Conservation (phyloP, 1,284 basidiomycete genomes). For the Ganoderma sinense region DNA sequence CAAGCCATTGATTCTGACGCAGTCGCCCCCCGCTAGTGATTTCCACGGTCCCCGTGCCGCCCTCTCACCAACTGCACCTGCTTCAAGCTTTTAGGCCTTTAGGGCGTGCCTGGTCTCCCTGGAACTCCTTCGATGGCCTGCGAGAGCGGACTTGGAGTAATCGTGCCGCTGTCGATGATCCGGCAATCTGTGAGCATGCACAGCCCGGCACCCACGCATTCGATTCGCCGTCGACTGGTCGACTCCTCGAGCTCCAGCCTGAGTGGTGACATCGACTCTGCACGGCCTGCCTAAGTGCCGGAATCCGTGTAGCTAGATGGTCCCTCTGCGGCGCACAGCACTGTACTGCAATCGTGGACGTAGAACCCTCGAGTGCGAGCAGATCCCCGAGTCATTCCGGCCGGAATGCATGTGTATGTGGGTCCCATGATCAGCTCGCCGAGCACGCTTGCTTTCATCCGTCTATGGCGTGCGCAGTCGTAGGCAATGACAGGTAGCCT, state of each 20-base stretch:
- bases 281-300: not conserved
- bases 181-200: not conserved
- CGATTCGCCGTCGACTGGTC: not conserved
- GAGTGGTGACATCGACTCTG: not conserved
- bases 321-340: no score
- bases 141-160: not conserved
- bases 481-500: not conserved
- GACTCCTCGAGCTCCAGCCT: no score
- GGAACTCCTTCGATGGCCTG: not conserved
- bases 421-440: not conserved
- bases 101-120: not conserved
- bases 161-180: not conserved
- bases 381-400: not conserved
- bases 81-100: no score
- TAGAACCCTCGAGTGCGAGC: not conserved
- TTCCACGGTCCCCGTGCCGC: no score
- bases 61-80: not conserved
- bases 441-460: not conserved
- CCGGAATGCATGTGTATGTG: not conserved
- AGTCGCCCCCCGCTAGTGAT: not conserved
- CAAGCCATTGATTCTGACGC: no score
- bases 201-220: not conserved
- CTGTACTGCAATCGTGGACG: not conserved
- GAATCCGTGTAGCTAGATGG: not conserved
- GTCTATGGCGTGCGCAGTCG: not conserved